Base-by-base conservation (phyloP, 805 yeast species). In the Saturnispora quitensis region DNA sequence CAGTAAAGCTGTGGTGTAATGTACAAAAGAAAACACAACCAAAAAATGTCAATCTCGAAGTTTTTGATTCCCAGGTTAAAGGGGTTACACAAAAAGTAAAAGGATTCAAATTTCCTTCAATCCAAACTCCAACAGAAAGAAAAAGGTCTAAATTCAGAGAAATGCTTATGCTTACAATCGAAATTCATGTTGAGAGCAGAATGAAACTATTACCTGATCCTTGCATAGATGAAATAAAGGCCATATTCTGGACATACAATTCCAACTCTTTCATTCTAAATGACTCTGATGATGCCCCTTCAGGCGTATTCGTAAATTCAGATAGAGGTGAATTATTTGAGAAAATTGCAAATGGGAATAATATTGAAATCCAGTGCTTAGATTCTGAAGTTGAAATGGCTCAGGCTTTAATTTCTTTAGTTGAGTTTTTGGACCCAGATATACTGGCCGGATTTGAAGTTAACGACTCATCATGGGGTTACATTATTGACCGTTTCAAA, bases 381-480 rank as follows among this genome's bases (percentile, higher is more conserved):
- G 68, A 66, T 0, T 62, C 68, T n/a, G 98, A 91, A 60, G 53
- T 65, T 1, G 80, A 74, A 6, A 71, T 87, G 79, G 62, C 89
- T 2, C 68, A 73, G 8, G 73, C 73, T 5, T 68, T 91, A 8
- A 67, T 81, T 0, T 72, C 74, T 1, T 56, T 84, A 15, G 81
- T 87, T 0, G 75, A 80, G 18, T 58, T 70, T 2, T 73, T 80
- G 48, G 98, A 93, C 62, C 97, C 98, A 0, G 99, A 93, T 63
- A 79, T 93, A 31, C 61, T 93, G 5, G 75, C 87, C 0, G 98
- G 97, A 0, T 93, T 77, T 63, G 99, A 93, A 60, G 75, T 88
- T 5, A 86, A 88, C 56, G 69, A 82, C 0, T 60, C 77, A 0
- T 87, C 97, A 0, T 91, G 98, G 98, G 98, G 99, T 0, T 93